A percentile compares a stretch with the other conserved stretches of the same genome.
Conservation (phyloP, 345 rosid genomes). For the Populus simonii region DNA sequence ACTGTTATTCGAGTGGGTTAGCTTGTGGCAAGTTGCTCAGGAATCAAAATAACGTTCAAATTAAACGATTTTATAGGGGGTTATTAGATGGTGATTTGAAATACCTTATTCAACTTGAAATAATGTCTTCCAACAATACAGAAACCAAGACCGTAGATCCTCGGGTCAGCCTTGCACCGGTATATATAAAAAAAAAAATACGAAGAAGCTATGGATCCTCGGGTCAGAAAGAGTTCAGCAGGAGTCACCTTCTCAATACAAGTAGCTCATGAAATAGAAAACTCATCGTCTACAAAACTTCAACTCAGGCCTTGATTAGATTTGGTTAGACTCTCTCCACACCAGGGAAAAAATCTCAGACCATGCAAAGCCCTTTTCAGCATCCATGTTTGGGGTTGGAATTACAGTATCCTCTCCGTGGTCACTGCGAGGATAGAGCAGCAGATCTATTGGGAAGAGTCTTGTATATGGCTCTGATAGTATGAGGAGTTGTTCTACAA, state of each 20-base stretch:
- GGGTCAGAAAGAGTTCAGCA: neutral
- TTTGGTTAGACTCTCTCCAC: neutral
- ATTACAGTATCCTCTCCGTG: neutral
- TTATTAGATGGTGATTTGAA: neutral
- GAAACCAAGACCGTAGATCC: neutral
- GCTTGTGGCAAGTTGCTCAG: too few relatives aligned
- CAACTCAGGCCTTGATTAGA: neutral
- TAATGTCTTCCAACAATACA: neutral
- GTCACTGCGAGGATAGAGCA: neutral
- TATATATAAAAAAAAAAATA: neutral
- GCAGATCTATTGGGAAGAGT: conserved; percentile 40
- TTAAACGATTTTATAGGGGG: neutral
- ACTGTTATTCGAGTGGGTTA: too few relatives aligned
- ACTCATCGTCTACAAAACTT: neutral
- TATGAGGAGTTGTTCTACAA: conserved; percentile 54
- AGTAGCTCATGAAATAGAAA: neutral
- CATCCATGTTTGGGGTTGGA: conserved; percentile 1
- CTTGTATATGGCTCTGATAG: conserved; percentile 55
- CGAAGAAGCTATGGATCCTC: neutral
- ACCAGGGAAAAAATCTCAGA: neutral
- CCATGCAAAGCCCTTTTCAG: neutral
- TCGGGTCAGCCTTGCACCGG: neutral
- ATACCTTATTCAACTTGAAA: neutral
- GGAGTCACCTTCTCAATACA: neutral
- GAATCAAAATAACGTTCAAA: neutral